Evolutionary conservation across 441 rosid genomes (phyloP).

Genomic region (Macaranga tanarius): DNA sequence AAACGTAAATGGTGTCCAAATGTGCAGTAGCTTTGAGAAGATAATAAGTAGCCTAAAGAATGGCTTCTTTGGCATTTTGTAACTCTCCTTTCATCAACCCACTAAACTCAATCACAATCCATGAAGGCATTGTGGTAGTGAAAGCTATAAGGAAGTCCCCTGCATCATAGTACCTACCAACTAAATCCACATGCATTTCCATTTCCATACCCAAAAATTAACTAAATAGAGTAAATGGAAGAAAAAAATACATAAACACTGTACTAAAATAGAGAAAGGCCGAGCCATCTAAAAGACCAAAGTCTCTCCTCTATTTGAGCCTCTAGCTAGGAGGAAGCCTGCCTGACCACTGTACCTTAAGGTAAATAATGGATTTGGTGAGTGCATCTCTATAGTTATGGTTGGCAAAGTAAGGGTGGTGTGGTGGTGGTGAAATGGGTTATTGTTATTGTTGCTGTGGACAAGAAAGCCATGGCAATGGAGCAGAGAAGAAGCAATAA

Average conservation of each 20-base stretch:
- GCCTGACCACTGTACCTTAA: constrained; percentile 94
- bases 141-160: constrained; percentile 99
- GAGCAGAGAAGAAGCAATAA: constrained; percentile 33
- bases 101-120: constrained; percentile 92
- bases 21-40: constrained; percentile 75
- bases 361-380: constrained; percentile 84
- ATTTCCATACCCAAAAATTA: constrained; percentile 23
- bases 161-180: constrained; percentile 94
- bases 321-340: constrained; percentile 70
- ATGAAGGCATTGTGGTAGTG: constrained; percentile 84
- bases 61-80: constrained; percentile 63
- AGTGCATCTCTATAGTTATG: constrained; percentile 84
- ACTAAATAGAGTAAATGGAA: background rate
- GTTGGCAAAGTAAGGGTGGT: constrained; percentile 45
- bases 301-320: constrained; percentile 61
- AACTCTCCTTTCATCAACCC: constrained; percentile 65
- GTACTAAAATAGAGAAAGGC: constrained; percentile 29
- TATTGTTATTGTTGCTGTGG: constrained; percentile 7
- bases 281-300: constrained; percentile 78
- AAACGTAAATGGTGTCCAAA: constrained; percentile 83
- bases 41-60: constrained; percentile 84
- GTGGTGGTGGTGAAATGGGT: constrained; percentile 35
- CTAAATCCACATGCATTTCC: constrained; percentile 65
- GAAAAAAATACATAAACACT: background rate
- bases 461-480: constrained; percentile 46